A percentile compares a stretch with the other conserved stretches of the same genome.
Conservation (phyloP, 306 rosid genomes). For the Delonix regia region DNA sequence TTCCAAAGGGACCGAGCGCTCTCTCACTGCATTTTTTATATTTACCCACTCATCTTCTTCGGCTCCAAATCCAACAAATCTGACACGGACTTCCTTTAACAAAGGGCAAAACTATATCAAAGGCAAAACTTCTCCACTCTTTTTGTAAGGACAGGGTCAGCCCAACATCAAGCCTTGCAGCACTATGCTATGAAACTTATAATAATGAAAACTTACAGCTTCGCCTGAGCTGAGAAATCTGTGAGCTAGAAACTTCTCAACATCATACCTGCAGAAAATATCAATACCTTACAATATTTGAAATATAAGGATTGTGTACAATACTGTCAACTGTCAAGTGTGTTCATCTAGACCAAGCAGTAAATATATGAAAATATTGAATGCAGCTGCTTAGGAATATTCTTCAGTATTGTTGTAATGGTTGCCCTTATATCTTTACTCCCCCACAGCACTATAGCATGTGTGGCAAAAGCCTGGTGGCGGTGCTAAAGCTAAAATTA, state of each 20-base stretch:
- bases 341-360: conserved; percentile 9
- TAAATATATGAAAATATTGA: neutral
- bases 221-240: conserved; percentile 71
- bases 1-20: conserved; percentile 85
- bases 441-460: neutral
- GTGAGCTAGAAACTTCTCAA: conserved; percentile 72
- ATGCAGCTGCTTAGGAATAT: neutral
- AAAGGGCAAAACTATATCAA: conserved; percentile 52
- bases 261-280: conserved; percentile 80
- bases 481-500: neutral
- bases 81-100: conserved; percentile 94
- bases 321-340: neutral
- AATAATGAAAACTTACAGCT: conserved; percentile 67
- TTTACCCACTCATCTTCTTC: conserved; percentile 95
- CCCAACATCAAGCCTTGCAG: conserved; percentile 19
- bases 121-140: neutral
- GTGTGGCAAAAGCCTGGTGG: neutral
- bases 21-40: conserved; percentile 67
- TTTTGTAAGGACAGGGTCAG: conserved; percentile 10
- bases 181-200: conserved; percentile 20
- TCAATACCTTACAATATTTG: neutral
- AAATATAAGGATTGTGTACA: neutral
- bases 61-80: conserved; percentile 92
- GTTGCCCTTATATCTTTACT: neutral
- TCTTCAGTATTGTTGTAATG: neutral